Evolutionary conservation across 768 basidiomycete genomes (phyloP), one percentile per base, ranked within the genome.

Genomic region (Tylopilus balloui): DNA sequence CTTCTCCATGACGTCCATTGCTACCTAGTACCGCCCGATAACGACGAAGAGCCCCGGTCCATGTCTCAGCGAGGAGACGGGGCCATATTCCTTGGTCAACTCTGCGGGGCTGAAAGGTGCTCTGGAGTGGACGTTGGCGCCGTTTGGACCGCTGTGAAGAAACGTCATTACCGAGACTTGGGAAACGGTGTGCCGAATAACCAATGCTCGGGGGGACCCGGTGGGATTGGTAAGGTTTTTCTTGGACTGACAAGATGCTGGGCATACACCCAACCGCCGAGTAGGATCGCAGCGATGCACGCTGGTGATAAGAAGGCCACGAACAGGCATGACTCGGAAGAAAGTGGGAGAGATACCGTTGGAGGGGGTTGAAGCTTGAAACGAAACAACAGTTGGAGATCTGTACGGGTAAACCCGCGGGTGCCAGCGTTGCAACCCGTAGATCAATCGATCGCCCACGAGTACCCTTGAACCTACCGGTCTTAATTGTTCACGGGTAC

Each of bases 1-100:
- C 37, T 52, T 52, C 27, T 52, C 48, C 51, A 52, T 51, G 25
- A 52, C 44, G 20, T 52, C 51, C 49, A 52, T 52, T 29, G 48
- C 51, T 11, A 42, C 48, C 24, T 51, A 37, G 7, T 52, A 44
- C 19, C 51, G 37, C 8, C 51, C 51, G 2, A 52, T 51, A 13
- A 52, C 11, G 20, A 52, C 48, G 21, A 34, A 52, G 10, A 40
- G 12, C 17, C 42, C 44, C 13, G 48, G 21, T 4, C 51, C 51
- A 7, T 51, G 37, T 15, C 21, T 51, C 0, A 52, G 11, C 13
- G 51, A 51, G 5, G 51, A 40, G 4, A 52, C 48, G 0, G 51
- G 49, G 2, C 51, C 51, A 6, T 50, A 52, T 17, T 44, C 6
- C 3, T 51, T 52, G 3, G 48, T 52, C 51, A 27, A 11, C 21